A percentile compares a stretch with the other conserved stretches of the same genome.
phyloP scores from a whole-genome alignment of 2,329 filamentous ascomycete species.

The Colletotrichum theobromicola region DNA sequence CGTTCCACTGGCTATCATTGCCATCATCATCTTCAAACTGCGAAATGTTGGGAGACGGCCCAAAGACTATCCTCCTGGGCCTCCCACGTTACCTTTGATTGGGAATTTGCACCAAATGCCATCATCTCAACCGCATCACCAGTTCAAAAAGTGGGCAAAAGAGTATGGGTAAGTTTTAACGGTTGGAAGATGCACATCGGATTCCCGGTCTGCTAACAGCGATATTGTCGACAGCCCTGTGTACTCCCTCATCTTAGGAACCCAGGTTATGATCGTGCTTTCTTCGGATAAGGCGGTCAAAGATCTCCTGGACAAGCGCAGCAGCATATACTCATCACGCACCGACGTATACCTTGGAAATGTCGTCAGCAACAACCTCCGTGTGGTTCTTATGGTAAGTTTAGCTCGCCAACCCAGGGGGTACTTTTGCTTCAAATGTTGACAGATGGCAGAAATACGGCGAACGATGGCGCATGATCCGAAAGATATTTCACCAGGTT shows the following conservation, averaged over 20 bases:
- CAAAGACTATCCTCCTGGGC: conserved; percentile 48
- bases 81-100: conserved; percentile 54
- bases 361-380: background rate
- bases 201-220: background rate
- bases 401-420: fast-evolving
- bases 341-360: conserved; percentile 24
- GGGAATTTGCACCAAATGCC: conserved; percentile 59
- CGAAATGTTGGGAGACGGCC: background rate
- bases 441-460: background rate
- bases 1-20: background rate
- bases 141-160: conserved; percentile 57
- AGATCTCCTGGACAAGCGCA: conserved; percentile 56
- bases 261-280: conserved; percentile 51
- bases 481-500: conserved; percentile 39
- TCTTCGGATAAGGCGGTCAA: conserved; percentile 50
- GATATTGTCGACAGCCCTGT: conserved; percentile 38
- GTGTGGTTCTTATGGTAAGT: conserved; percentile 6
- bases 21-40: background rate
- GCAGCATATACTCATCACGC: conserved; percentile 53
- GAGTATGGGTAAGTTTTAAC: conserved; percentile 40
- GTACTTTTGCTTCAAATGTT: background rate
- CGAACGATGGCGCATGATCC: conserved; percentile 10
- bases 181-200: background rate
- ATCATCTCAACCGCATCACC: conserved; percentile 41
- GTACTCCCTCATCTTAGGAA: conserved; percentile 56